phyloP scores from a whole-genome alignment of 495 filamentous ascomycete species.

The Cercophora scortea region DNA sequence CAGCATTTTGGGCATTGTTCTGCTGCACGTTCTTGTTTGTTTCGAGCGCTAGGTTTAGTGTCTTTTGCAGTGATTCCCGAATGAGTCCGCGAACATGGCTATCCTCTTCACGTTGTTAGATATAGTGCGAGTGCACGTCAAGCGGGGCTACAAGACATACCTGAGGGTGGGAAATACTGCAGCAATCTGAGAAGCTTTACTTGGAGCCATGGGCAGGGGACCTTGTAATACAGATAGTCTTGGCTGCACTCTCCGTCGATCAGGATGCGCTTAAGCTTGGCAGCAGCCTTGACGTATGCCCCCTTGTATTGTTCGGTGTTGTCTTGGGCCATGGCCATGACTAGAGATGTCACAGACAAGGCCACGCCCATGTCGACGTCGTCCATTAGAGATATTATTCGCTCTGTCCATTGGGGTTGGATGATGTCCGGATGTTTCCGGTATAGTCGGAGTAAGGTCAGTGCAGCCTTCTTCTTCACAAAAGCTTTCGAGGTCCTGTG shows the following conservation, averaged over 20 bases:
- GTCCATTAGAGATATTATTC: slow-evolving; percentile 98
- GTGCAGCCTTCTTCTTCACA: slow-evolving; percentile 97
- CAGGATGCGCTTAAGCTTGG: slow-evolving; percentile 77
- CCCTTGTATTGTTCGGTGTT: slow-evolving; percentile 89
- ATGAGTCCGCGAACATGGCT: slow-evolving; percentile 87
- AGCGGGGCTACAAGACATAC: slow-evolving; percentile 38
- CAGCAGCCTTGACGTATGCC: slow-evolving; percentile 87
- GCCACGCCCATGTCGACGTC: slow-evolving; percentile 92
- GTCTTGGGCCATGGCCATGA: slow-evolving; percentile 94
- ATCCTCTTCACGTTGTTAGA: slow-evolving; percentile 57
- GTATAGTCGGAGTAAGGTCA: slow-evolving; percentile 92
- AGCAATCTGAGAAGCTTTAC: slow-evolving; percentile 85
- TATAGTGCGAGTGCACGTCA: neutral
- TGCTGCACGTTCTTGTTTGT: slow-evolving; percentile 98
- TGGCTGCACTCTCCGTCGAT: slow-evolving; percentile 78
- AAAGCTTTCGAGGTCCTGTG: slow-evolving; percentile 88
- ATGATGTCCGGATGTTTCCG: slow-evolving; percentile 90
- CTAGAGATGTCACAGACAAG: slow-evolving; percentile 88
- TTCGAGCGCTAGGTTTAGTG: slow-evolving; percentile 83
- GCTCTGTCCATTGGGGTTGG: slow-evolving; percentile 91
- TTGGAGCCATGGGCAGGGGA: slow-evolving; percentile 98
- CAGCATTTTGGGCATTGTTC: slow-evolving; percentile 98
- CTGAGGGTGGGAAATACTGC: slow-evolving; percentile 94
- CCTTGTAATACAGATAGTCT: slow-evolving; percentile 97
- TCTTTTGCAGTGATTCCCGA: slow-evolving; percentile 81